Evolutionary conservation across 164 flowering plant species (phyloP), one percentile per base, ranked within the genome.

Genomic region (Paratinospora sagittata): DNA sequence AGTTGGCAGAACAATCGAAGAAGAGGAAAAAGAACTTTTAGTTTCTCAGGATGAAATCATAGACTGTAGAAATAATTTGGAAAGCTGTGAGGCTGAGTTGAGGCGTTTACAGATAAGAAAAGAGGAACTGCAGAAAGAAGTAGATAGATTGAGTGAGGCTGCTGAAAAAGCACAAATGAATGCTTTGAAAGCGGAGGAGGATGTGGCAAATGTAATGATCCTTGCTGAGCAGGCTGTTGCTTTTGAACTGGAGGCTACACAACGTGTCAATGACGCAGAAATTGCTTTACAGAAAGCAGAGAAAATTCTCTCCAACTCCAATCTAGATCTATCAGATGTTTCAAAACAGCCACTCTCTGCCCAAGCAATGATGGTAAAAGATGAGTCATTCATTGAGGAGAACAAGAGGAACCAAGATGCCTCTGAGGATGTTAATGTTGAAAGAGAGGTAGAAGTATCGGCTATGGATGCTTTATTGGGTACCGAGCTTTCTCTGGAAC

Each of bases 221-320:
- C 85, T 91, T 63, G 98, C 99, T 4, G 99, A 96, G 79, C 89
- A 89, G 77, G 98, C 99, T 75, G 98, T 96, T 76, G 99, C 99
- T 65, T 81, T 87, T 75, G 98, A 96, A 78, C 78, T 96, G 55
- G 97, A 93, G 80, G 97, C 90, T 75, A 72, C 89, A 7, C 88
- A 96, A 73, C 85, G 82, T 62, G 97, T 89, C n/a, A 87, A 82
- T 85, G 99, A 96, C 85, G 92, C 95, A 0, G 93, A 93, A 76
- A 89, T 93, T 77, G 92, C 91, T 41, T 75, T 96, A 62, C 87
- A 88, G 73, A 92, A 69, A 79, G 93, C 86, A 13, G 95, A 91
- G 76, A 93, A 88, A 70, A 65, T 70, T 61, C 65, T 85, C 33
- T 67, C 84, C 27, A 72, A 6, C 75, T 79, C 85, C 61, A 66